Percentiles rank a stretch among this genome's conserved stretches.
phyloP scores from a whole-genome alignment of 106 monocot species.

The Ottelia alismoides region DNA sequence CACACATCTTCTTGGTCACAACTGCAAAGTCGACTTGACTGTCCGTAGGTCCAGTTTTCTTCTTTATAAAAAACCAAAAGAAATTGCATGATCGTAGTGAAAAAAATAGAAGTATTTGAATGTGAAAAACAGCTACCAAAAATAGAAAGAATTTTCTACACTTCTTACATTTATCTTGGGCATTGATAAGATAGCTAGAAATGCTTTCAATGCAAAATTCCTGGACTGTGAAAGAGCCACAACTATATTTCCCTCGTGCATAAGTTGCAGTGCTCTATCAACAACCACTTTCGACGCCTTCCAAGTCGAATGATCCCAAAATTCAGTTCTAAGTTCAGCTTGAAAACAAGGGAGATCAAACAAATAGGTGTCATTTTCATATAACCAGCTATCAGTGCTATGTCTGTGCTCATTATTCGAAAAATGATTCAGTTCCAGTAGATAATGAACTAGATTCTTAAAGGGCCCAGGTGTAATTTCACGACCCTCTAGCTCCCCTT shows the following conservation, averaged over 20 bases:
- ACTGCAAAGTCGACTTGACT: too few relatives aligned
- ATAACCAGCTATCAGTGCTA: constrained; percentile 6
- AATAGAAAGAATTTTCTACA: too few relatives aligned
- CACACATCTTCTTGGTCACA: too few relatives aligned
- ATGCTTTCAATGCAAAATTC: constrained; percentile 37
- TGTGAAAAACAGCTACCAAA: too few relatives aligned
- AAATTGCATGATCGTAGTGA: too few relatives aligned
- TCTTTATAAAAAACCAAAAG: too few relatives aligned
- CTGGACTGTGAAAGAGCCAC: constrained; percentile 36
- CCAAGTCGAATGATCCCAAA: constrained; percentile 63
- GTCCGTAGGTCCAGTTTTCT: too few relatives aligned
- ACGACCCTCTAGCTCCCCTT: constrained; percentile 74
- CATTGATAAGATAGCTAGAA: constrained; percentile 32
- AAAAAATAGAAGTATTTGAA: too few relatives aligned
- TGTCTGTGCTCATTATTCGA: constrained; percentile 12
- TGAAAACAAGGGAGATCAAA: constrained; percentile 35
- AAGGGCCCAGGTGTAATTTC: constrained; percentile 58
- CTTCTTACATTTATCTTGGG: constrained; percentile 39
- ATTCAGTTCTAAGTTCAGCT: constrained; percentile 39
- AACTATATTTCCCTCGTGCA: constrained; percentile 57
- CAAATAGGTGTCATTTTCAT: constrained; percentile 13
- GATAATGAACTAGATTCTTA: constrained; percentile 46
- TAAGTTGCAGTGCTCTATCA: constrained; percentile 38
- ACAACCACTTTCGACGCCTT: constrained; percentile 44
- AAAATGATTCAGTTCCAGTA: constrained; percentile 48